A percentile compares a stretch with the other conserved stretches of the same genome.
Evolutionary conservation across 2,329 filamentous ascomycete species (phyloP).

Genomic region (Colletotrichum graminicola): DNA sequence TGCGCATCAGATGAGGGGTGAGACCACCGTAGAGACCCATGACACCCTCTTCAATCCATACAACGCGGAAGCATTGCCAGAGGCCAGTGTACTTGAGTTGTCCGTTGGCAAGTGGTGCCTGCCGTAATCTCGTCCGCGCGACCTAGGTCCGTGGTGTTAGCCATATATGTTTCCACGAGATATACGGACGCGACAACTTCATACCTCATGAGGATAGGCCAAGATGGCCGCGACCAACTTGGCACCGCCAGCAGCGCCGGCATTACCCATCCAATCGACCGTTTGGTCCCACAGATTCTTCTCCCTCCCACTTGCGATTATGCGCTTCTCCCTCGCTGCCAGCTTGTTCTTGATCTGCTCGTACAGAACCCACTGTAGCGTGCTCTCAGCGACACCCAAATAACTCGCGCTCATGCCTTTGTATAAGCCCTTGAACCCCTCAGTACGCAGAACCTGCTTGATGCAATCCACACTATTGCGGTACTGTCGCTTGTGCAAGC

Average conservation of each 20-base stretch:
- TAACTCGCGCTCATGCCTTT: slow-evolving; percentile 93
- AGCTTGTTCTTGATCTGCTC: slow-evolving; percentile 90
- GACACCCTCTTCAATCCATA: slow-evolving; percentile 90
- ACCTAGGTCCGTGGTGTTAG: slow-evolving; percentile 61
- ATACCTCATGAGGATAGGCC: slow-evolving; percentile 92
- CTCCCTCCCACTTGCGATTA: slow-evolving; percentile 68
- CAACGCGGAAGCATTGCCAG: slow-evolving; percentile 86
- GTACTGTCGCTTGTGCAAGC: slow-evolving; percentile 74
- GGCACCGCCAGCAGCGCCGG: slow-evolving; percentile 82
- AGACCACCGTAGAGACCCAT: slow-evolving; percentile 89
- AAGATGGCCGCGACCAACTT: slow-evolving; percentile 87
- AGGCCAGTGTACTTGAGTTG: slow-evolving; percentile 89
- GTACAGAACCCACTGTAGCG: slow-evolving; percentile 93
- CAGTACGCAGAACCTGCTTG: slow-evolving; percentile 81
- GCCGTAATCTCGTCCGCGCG: slow-evolving; percentile 84
- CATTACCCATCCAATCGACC: slow-evolving; percentile 82
- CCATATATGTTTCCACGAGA: neutral
- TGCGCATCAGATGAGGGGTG: slow-evolving; percentile 90
- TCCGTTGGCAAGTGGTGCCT: slow-evolving; percentile 80
- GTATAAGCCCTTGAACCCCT: slow-evolving; percentile 87
- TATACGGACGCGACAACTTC: slow-evolving; percentile 44
- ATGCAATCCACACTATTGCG: slow-evolving; percentile 91
- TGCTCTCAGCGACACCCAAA: slow-evolving; percentile 89
- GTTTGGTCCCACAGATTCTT: slow-evolving; percentile 80
- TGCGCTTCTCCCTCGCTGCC: slow-evolving; percentile 70